A percentile compares a stretch with the other conserved stretches of the same genome.
These are phyloP conservation scores for Boletus holoroseus DNA, from an alignment of 1,284 basidiomycete species.

Conservation along the genomic window DNA sequence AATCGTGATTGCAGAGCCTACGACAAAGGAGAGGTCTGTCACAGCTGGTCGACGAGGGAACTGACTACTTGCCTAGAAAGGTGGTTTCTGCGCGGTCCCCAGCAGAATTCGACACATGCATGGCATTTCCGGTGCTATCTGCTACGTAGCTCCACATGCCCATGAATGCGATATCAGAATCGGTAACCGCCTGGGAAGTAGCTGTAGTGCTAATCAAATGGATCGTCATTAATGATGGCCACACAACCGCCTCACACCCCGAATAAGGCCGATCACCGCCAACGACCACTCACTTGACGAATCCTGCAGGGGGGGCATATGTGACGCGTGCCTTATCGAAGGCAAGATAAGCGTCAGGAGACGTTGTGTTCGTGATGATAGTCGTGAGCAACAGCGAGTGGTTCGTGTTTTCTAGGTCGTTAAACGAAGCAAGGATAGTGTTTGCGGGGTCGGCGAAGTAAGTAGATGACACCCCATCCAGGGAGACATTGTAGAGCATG, in stretches of 20 bases:
- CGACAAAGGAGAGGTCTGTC: constrained; percentile 5
- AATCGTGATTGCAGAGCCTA: constrained; percentile 56
- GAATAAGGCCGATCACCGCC: constrained; percentile 6
- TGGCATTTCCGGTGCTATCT: constrained; percentile 25
- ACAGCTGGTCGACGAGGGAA: constrained; percentile 14
- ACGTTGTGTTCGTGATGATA: constrained; percentile 32
- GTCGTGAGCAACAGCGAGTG: constrained; percentile 48
- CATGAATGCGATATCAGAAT: constrained; percentile 41
- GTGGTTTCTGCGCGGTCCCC: constrained; percentile 43
- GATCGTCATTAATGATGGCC: constrained; percentile 21
- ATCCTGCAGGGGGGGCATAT: constrained; percentile 31
- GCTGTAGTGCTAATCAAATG: constrained; percentile 35
- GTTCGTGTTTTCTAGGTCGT: constrained; percentile 37
- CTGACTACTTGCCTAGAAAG: constrained; percentile 43
- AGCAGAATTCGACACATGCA: constrained; percentile 43
- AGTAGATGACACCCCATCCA: constrained; percentile 40
- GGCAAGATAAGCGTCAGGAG: constrained; percentile 38
- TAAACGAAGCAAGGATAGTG: constrained; percentile 41
- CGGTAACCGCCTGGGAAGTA: constrained; percentile 35
- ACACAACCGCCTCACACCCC: neutral
- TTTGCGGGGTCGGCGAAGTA: constrained; percentile 23
- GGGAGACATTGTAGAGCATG: constrained; percentile 40
- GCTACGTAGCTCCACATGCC: constrained; percentile 47
- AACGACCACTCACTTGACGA: constrained; percentile 30
- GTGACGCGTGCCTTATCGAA: constrained; percentile 49